Evolutionary conservation across 2,329 filamentous ascomycete species (phyloP).

Genomic region (Sclerotinia trifoliorum): DNA sequence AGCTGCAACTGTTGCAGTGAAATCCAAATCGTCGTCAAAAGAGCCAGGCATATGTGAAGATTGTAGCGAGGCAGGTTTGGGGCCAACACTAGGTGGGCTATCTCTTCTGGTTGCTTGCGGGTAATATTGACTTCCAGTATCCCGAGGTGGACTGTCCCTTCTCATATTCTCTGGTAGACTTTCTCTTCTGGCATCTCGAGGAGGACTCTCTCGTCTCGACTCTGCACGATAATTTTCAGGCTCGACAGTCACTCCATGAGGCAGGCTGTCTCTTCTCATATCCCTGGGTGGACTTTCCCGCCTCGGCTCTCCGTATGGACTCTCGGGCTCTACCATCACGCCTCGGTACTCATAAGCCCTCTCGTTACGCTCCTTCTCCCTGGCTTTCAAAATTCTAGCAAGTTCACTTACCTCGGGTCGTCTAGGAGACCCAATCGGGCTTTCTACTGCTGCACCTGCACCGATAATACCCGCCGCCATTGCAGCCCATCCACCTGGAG

Average conservation of each 20-base stretch:
- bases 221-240: not conserved
- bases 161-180: conserved; percentile 12
- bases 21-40: conserved; percentile 67
- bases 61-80: conserved; percentile 49
- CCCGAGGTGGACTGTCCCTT: conserved; percentile 12
- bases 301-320: conserved; percentile 27
- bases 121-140: not conserved
- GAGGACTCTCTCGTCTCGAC: not conserved
- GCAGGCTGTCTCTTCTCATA: not conserved
- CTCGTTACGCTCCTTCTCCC: conserved; percentile 25
- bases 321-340: conserved; percentile 34
- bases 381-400: conserved; percentile 8
- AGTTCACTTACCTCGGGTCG: conserved; percentile 12
- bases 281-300: conserved; percentile 2
- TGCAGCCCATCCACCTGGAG: conserved; percentile 48
- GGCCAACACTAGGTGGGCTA: conserved; percentile 53
- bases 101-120: conserved; percentile 27
- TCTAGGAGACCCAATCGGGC: conserved; percentile 31
- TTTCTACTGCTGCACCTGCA: conserved; percentile 40
- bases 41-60: conserved; percentile 58
- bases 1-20: conserved; percentile 67
- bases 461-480: conserved; percentile 52
- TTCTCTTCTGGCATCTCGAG: not conserved
- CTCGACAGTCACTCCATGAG: not conserved
- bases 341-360: conserved; percentile 36